These are phyloP conservation scores for Hypoxylon sp. DNA, from an alignment of 2,329 filamentous ascomycete species.

Conservation along the genomic window DNA sequence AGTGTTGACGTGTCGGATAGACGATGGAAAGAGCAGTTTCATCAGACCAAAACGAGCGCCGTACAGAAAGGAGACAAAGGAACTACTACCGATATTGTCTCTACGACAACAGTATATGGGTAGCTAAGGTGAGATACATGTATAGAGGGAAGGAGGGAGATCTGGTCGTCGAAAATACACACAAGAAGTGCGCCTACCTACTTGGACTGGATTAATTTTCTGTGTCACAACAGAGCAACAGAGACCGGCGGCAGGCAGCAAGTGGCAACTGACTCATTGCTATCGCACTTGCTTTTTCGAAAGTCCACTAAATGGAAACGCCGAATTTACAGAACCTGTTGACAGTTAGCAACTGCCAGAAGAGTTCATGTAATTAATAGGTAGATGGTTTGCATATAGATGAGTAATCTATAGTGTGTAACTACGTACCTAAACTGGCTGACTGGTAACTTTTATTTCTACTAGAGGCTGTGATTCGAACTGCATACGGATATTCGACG, in stretches of 20 bases:
- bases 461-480: background rate
- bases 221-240: background rate
- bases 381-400: background rate
- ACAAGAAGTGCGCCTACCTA: background rate
- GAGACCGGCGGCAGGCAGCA: constrained; percentile 1
- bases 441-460: background rate
- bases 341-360: background rate
- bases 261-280: background rate
- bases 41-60: background rate
- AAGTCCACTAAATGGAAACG: background rate
- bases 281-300: constrained; percentile 14
- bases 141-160: background rate
- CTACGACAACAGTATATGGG: background rate
- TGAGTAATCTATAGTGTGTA: background rate
- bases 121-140: background rate
- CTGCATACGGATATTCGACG: constrained; percentile 5
- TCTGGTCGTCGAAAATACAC: background rate
- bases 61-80: background rate
- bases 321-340: constrained; percentile 5
- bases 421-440: background rate
- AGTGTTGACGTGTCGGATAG: background rate
- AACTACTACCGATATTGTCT: background rate
- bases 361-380: background rate
- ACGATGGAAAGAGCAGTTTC: background rate
- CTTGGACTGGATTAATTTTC: background rate